Evolutionary conservation across 768 basidiomycete genomes (phyloP).

Genomic region (Ramaria sp.): DNA sequence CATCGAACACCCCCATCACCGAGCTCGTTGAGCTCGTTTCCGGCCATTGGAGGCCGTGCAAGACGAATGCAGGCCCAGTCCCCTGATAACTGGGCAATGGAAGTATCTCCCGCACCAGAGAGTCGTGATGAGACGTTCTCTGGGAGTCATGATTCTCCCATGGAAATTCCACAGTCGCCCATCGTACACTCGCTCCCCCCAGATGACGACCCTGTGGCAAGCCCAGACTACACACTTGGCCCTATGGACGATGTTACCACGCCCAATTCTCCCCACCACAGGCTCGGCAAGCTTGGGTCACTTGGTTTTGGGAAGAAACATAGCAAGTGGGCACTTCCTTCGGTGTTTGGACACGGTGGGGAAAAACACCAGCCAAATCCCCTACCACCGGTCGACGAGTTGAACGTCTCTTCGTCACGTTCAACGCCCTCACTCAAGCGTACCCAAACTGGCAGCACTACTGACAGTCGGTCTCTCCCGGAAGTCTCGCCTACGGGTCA

Average conservation of each 20-base stretch:
- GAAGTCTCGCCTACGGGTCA: slow-evolving; percentile 33
- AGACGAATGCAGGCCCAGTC: slow-evolving; percentile 1
- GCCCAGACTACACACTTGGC: slow-evolving; percentile 26
- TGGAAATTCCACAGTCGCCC: slow-evolving; percentile 8
- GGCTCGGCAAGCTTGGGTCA: slow-evolving; percentile 45
- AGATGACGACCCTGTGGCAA: slow-evolving; percentile 2
- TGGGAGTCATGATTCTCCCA: slow-evolving; percentile 8
- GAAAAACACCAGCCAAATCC: slow-evolving; percentile 52
- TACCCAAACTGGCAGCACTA: slow-evolving; percentile 61
- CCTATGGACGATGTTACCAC: slow-evolving; percentile 10
- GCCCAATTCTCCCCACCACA: slow-evolving; percentile 22
- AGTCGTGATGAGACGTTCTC: not conserved
- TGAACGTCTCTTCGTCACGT: slow-evolving; percentile 38
- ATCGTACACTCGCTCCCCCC: slow-evolving; percentile 9
- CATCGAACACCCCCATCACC: slow-evolving; percentile 5
- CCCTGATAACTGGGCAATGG: slow-evolving; percentile 6
- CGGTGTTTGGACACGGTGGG: slow-evolving; percentile 52
- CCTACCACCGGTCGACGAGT: slow-evolving; percentile 66
- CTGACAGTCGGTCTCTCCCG: slow-evolving; percentile 51
- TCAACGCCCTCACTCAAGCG: slow-evolving; percentile 66
- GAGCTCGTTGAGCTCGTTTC: slow-evolving; percentile 1
- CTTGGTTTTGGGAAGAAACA: slow-evolving; percentile 62
- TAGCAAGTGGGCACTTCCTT: slow-evolving; percentile 47
- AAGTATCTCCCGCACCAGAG: slow-evolving; percentile 5
- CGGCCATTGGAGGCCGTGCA: not conserved